These are phyloP conservation scores for Chrysanthemum makinoi DNA, from an alignment of 129 eudicot species.

Conservation along the genomic window DNA sequence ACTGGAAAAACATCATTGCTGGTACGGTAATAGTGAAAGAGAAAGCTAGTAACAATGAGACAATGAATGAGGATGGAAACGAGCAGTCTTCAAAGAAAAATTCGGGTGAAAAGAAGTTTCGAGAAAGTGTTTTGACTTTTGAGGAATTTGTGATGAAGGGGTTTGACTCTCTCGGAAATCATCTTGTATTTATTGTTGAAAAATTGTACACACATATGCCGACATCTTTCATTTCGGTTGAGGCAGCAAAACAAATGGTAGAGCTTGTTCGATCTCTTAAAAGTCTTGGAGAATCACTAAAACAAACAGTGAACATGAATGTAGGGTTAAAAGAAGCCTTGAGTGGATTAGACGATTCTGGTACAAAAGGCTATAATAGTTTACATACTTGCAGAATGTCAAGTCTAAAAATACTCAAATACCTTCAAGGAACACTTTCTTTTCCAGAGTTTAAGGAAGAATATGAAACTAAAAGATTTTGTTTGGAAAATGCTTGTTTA, in stretches of 20 bases:
- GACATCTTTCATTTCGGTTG: slow-evolving; percentile 37
- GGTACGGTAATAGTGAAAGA: slow-evolving; percentile 1
- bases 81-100: slow-evolving; percentile 8
- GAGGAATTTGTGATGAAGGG: slow-evolving; percentile 40
- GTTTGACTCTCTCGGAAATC: slow-evolving; percentile 19
- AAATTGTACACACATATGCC: slow-evolving; percentile 71
- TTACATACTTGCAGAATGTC: slow-evolving; percentile 13
- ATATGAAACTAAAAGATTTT: slow-evolving; percentile 31
- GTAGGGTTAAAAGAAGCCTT: slow-evolving; percentile 28
- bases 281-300: slow-evolving; percentile 13
- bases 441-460: slow-evolving; percentile 18
- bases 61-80: background rate
- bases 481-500: slow-evolving; percentile 51
- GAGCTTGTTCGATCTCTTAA: slow-evolving; percentile 29
- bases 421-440: slow-evolving; percentile 17
- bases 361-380: background rate
- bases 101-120: background rate
- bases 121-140: slow-evolving; percentile 27
- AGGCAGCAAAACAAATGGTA: slow-evolving; percentile 33
- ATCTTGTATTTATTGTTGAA: slow-evolving; percentile 31
- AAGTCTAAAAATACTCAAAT: slow-evolving; percentile 30
- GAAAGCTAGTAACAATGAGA: background rate
- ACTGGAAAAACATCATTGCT: slow-evolving; percentile 16
- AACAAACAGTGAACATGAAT: background rate
- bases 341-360: background rate